phyloP scores from a whole-genome alignment of 371 early-diverging fungal genomes.

The Thermomucor indicae-seudaticae region DNA sequence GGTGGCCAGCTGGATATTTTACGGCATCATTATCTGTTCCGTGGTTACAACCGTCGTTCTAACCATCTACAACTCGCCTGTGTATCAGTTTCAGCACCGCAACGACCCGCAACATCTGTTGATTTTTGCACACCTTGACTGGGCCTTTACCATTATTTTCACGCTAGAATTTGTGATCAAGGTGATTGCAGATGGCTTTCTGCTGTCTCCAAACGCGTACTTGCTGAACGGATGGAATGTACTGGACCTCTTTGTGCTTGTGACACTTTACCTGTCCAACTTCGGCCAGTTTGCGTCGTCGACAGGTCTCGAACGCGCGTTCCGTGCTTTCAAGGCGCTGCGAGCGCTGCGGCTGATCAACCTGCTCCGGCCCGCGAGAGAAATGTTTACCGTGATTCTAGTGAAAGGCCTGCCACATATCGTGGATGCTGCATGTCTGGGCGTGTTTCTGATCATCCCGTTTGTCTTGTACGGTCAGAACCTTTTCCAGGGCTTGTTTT shows the following conservation, averaged over 20 bases:
- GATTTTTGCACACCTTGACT: conserved; percentile 33
- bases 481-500: conserved; percentile 56
- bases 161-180: conserved; percentile 59
- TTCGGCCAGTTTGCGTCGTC: conserved; percentile 42
- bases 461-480: conserved; percentile 68
- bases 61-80: conserved; percentile 56
- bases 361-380: conserved; percentile 49
- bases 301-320: conserved; percentile 50
- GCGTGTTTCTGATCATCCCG: conserved; percentile 57
- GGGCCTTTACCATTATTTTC: conserved; percentile 53
- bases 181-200: conserved; percentile 62
- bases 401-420: conserved; percentile 56
- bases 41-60: conserved; percentile 49
- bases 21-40: conserved; percentile 38
- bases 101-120: conserved; percentile 12
- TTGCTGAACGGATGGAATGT: conserved; percentile 60
- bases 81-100: conserved; percentile 46
- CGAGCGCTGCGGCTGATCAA: conserved; percentile 65
- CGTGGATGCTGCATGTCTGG: conserved; percentile 54
- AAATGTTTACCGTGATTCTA: conserved; percentile 59
- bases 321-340: conserved; percentile 63
- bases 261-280: conserved; percentile 53
- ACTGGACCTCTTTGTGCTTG: conserved; percentile 63
- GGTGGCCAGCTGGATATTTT: conserved; percentile 40
- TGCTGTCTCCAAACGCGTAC: conserved; percentile 66